These are phyloP conservation scores for Elsinoe arachidis DNA, from an alignment of 2,329 filamentous ascomycete genomes.

Conservation along the genomic window DNA sequence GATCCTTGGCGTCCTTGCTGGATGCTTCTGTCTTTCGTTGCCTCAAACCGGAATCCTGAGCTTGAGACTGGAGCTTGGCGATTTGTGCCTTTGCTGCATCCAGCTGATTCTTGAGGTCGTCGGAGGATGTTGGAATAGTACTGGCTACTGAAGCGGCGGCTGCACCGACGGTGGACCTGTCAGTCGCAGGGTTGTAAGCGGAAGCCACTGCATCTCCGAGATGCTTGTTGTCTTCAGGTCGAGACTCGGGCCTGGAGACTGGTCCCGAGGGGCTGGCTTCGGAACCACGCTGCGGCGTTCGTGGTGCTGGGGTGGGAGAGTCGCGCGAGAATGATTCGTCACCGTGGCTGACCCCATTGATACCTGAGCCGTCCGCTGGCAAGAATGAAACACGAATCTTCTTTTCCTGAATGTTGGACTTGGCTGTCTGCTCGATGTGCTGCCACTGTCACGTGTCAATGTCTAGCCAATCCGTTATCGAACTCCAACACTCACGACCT, in stretches of 20 bases:
- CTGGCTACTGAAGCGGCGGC: constrained; percentile 44
- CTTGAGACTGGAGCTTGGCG: constrained; percentile 54
- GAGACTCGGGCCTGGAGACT: constrained; percentile 32
- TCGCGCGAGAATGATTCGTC: constrained; percentile 38
- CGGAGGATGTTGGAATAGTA: constrained; percentile 39
- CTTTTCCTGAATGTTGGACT: constrained; percentile 74
- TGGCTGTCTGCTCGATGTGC: constrained; percentile 63
- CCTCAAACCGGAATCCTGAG: constrained; percentile 60
- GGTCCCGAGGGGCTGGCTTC: constrained; percentile 26
- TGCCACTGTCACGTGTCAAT: constrained; percentile 53
- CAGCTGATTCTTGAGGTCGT: constrained; percentile 65
- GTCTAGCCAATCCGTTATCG: not conserved
- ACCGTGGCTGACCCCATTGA: constrained; percentile 24
- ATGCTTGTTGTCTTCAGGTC: constrained; percentile 32
- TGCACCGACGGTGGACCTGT: constrained; percentile 32
- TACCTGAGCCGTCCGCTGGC: constrained; percentile 45
- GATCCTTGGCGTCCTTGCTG: constrained; percentile 43
- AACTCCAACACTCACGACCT: constrained; percentile 55
- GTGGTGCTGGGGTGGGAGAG: constrained; percentile 46
- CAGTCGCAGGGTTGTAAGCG: constrained; percentile 31
- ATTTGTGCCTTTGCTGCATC: constrained; percentile 68
- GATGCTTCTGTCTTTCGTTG: constrained; percentile 61
- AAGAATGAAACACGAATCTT: constrained; percentile 93
- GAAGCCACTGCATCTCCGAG: constrained; percentile 34
- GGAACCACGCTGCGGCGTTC: constrained; percentile 36